A percentile compares a stretch with the other conserved stretches of the same genome.
These are phyloP conservation scores for Pythium aquatile DNA, from an alignment of 352 stramenopile species.

Conservation along the genomic window DNA sequence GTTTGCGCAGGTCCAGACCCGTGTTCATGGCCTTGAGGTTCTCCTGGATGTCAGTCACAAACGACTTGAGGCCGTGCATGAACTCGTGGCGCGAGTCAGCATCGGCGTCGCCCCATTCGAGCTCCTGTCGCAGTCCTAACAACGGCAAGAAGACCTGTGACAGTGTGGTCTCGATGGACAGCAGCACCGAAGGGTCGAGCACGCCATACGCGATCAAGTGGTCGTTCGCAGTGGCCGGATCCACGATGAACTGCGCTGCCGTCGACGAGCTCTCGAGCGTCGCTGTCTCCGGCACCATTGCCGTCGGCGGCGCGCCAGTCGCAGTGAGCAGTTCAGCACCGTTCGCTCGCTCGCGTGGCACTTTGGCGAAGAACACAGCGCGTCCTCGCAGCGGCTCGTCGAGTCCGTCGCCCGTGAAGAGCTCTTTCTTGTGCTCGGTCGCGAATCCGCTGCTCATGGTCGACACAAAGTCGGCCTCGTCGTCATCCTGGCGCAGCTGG, in stretches of 20 bases:
- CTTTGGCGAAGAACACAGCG: conserved; percentile 78
- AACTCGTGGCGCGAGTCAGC: conserved; percentile 79
- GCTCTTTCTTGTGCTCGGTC: conserved; percentile 39
- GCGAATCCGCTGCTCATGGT: conserved; percentile 5
- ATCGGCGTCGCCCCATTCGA: conserved; percentile 69
- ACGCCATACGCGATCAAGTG: conserved; percentile 68
- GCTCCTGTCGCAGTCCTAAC: conserved; percentile 34
- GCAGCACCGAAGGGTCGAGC: conserved; percentile 63
- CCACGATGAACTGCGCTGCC: conserved; percentile 32
- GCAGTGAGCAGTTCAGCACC: not conserved
- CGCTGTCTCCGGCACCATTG: conserved; percentile 15
- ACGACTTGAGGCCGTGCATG: conserved; percentile 73
- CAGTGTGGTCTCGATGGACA: conserved; percentile 73
- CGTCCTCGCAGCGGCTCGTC: conserved; percentile 61
- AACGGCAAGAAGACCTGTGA: conserved; percentile 72
- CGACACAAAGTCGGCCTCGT: conserved; percentile 16
- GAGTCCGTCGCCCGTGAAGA: conserved; percentile 85
- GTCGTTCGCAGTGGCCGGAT: conserved; percentile 68
- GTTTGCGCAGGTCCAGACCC: conserved; percentile 85
- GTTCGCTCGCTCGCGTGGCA: conserved; percentile 31
- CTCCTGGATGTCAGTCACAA: conserved; percentile 85
- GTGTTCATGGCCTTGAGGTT: conserved; percentile 89
- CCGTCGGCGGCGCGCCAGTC: not conserved
- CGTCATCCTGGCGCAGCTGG: conserved; percentile 35
- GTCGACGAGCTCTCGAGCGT: conserved; percentile 23